Evolutionary conservation across 345 rosid genomes (phyloP), one percentile per base, ranked within the genome.

Genomic region (Eucalyptus regnans): DNA sequence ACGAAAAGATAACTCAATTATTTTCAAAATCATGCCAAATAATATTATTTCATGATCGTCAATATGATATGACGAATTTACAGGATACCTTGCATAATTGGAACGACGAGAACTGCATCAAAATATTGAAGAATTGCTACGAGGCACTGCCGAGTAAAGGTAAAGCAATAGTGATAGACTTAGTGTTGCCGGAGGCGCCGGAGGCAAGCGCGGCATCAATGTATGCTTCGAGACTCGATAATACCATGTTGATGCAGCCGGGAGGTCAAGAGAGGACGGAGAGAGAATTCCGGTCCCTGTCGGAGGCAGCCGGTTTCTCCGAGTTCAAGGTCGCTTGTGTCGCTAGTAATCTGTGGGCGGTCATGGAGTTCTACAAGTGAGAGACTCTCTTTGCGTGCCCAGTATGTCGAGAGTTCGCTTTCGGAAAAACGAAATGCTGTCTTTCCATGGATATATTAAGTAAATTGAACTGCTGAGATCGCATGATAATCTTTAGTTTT

Each of bases 261-360:
- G 87, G 84, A 60, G 90, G 93, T 20, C 89, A 86, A 86, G 91
- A 91, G 85, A 89, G 91, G 86, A 90, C 90, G 12, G 90, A 87
- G 25, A 71, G 37, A 10, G 86, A 90, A 68, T 91, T 89, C 29
- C 54, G 86, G 22, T 20, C 54, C 71, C 48, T 91, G 79, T 33
- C 88, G 3, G 56, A 50, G 50, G 89, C 88, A 1, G 90, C 90
- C 22, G 91, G 92, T 11, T 91, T 91, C 87, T 54, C 90, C 7
- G 87, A 60, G 7, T 90, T 90, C 50, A 43, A 29, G 60, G 90
- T 89, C 86, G 89, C 88, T 11, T 87, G 90, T 60, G 31, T 81
- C 33, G 90, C 90, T 33, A 81, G 87, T 52, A 80, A 86, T 8
- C 66, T 91, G 25, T 91, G 91, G 91, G 87, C 62, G 46, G 92